These are phyloP conservation scores for Mycena kentingensis DNA, from an alignment of 768 basidiomycete species.

Conservation along the genomic window DNA sequence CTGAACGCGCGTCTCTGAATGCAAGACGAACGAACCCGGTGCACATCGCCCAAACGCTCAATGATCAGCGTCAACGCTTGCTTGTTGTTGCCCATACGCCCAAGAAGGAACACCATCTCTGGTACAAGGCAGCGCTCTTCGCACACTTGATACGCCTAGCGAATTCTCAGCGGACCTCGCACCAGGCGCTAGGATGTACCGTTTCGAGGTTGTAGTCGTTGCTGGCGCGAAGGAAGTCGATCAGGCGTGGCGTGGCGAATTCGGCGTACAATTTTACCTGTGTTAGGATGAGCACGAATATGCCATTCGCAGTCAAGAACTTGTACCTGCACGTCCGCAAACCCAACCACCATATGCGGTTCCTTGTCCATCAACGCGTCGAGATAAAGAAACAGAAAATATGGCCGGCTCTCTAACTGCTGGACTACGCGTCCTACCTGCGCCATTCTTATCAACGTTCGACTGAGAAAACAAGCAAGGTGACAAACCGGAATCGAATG, in stretches of 20 bases:
- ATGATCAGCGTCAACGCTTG: constrained; percentile 93
- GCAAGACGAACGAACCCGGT: constrained; percentile 55
- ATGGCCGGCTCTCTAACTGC: constrained; percentile 73
- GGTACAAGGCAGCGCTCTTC: constrained; percentile 83
- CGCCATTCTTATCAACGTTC: background rate
- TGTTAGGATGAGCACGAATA: background rate
- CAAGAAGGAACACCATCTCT: constrained; percentile 97
- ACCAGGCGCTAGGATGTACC: constrained; percentile 39
- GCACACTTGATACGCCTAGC: constrained; percentile 84
- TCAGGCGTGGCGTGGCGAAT: constrained; percentile 72
- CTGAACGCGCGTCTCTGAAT: background rate
- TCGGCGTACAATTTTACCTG: constrained; percentile 92
- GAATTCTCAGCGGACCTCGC: constrained; percentile 4
- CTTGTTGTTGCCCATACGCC: constrained; percentile 98
- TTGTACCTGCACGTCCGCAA: constrained; percentile 82
- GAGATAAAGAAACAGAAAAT: constrained; percentile 90
- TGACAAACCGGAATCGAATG: constrained; percentile 89
- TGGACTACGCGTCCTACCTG: constrained; percentile 88
- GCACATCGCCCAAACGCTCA: constrained; percentile 89
- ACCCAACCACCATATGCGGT: constrained; percentile 73
- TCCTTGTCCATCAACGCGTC: constrained; percentile 90
- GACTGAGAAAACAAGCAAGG: background rate
- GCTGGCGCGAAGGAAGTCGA: constrained; percentile 90
- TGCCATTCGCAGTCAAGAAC: background rate
- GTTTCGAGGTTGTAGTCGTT: constrained; percentile 89